A percentile compares a stretch with the other conserved stretches of the same genome.
Evolutionary conservation across 2,329 filamentous ascomycete species (phyloP).

Genomic region (Exophiala viscosa): DNA sequence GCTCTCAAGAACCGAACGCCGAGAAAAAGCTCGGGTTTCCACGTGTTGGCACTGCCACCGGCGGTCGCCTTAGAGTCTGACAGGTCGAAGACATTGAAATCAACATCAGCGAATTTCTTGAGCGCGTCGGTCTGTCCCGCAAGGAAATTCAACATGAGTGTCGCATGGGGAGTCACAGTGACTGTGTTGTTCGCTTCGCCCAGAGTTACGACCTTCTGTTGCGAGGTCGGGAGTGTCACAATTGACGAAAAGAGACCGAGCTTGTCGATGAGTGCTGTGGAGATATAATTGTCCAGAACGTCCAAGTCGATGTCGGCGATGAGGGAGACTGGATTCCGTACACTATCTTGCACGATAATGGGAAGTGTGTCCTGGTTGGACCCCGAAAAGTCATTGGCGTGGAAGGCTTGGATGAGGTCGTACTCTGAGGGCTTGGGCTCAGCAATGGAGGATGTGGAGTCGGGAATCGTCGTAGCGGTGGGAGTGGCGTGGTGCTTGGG

Average conservation of each 20-base stretch:
- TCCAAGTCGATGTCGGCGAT: slow-evolving; percentile 12
- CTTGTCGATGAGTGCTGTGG: slow-evolving; percentile 1
- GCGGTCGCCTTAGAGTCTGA: no score
- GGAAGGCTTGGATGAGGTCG: neutral
- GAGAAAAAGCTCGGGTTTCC: slow-evolving; percentile 9
- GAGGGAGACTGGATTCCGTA: slow-evolving; percentile 4
- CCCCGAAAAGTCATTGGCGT: slow-evolving; percentile 7
- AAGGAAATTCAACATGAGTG: slow-evolving; percentile 3
- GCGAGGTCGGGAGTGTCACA: no score
- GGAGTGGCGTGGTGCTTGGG: no score
- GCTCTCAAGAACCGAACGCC: slow-evolving; percentile 5
- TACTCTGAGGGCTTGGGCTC: neutral
- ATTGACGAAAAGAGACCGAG: slow-evolving; percentile 4
- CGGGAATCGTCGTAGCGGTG: no score
- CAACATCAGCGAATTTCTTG: slow-evolving; percentile 1
- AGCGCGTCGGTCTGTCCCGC: neutral
- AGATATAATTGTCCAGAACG: slow-evolving; percentile 13
- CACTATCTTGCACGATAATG: neutral
- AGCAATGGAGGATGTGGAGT: no score
- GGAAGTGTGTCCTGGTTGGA: slow-evolving; percentile 9
- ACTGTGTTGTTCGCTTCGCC: neutral
- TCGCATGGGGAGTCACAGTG: slow-evolving; percentile 3
- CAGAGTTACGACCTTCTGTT: slow-evolving; percentile 1
- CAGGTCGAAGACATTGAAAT: slow-evolving; percentile 13
- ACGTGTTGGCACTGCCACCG: no score